Evolutionary conservation across 192 early-diverging fungal species (phyloP).

Genomic region (Coemansia sp.): DNA sequence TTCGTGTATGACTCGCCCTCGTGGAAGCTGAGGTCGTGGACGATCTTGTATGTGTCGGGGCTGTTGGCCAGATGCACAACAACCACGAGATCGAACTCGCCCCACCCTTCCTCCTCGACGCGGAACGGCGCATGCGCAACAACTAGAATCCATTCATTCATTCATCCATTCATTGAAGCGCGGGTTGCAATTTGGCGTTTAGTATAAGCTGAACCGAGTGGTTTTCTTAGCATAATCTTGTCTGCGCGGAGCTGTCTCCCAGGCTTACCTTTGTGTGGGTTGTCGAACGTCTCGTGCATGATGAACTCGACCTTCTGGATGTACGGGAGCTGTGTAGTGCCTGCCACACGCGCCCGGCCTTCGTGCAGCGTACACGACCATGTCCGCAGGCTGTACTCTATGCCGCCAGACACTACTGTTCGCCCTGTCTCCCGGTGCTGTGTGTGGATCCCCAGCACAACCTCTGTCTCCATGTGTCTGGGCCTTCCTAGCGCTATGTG

Average conservation of each 20-base stretch:
- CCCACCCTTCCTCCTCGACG: slow-evolving; percentile 53
- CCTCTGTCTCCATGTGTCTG: slow-evolving; percentile 16
- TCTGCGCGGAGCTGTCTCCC: not conserved
- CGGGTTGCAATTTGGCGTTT: not conserved
- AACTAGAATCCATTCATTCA: slow-evolving; percentile 22
- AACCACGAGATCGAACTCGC: slow-evolving; percentile 52
- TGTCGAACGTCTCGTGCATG: slow-evolving; percentile 47
- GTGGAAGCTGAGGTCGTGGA: slow-evolving; percentile 55
- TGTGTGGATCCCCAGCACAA: slow-evolving; percentile 34
- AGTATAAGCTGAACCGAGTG: too few species aligned
- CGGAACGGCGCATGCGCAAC: slow-evolving; percentile 36
- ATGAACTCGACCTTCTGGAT: slow-evolving; percentile 48
- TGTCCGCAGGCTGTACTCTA: slow-evolving; percentile 38
- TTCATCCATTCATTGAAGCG: too few species aligned
- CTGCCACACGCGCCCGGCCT: slow-evolving; percentile 26
- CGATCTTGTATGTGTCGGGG: slow-evolving; percentile 23
- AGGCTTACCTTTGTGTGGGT: slow-evolving; percentile 49
- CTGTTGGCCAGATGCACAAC: slow-evolving; percentile 40
- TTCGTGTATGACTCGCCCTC: slow-evolving; percentile 33
- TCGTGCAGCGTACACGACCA: slow-evolving; percentile 50
- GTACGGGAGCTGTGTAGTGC: slow-evolving; percentile 36
- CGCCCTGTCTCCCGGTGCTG: slow-evolving; percentile 30
- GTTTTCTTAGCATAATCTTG: too few species aligned
- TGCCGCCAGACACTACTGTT: slow-evolving; percentile 19
- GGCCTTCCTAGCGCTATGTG: not conserved